These are phyloP conservation scores for Penicillium mononematosum DNA, from an alignment of 495 filamentous ascomycete genomes.

Conservation along the genomic window DNA sequence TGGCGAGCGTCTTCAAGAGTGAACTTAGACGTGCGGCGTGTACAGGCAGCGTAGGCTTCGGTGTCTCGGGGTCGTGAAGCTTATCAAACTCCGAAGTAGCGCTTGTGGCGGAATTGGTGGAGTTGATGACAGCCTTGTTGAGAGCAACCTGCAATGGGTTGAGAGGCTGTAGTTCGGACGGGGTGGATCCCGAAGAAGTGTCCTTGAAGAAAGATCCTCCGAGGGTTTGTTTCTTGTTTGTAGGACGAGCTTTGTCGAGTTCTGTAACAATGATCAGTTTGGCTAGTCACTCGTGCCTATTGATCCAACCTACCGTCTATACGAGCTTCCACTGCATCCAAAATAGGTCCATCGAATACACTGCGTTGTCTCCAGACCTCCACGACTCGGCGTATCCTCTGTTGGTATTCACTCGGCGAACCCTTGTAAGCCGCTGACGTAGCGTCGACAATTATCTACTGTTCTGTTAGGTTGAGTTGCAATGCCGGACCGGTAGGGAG, in stretches of 20 bases:
- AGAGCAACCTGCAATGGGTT: slow-evolving; percentile 69
- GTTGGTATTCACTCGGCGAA: slow-evolving; percentile 75
- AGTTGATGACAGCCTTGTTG: slow-evolving; percentile 63
- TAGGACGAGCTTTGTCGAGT: slow-evolving; percentile 71
- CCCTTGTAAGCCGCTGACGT: slow-evolving; percentile 83
- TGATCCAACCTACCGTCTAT: slow-evolving; percentile 62
- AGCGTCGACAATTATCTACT: slow-evolving; percentile 78
- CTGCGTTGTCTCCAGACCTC: slow-evolving; percentile 87
- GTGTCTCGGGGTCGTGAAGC: slow-evolving; percentile 64
- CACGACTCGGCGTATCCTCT: slow-evolving; percentile 82
- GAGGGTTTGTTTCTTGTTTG: slow-evolving; percentile 61
- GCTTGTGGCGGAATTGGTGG: slow-evolving; percentile 59
- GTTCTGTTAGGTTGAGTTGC: slow-evolving; percentile 23
- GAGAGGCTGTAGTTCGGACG: slow-evolving; percentile 73
- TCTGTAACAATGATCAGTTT: slow-evolving; percentile 48
- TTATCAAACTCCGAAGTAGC: slow-evolving; percentile 82
- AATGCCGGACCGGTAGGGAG: neutral
- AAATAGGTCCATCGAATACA: slow-evolving; percentile 79
- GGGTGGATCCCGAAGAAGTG: slow-evolving; percentile 52
- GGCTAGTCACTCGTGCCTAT: slow-evolving; percentile 7
- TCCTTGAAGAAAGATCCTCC: slow-evolving; percentile 70
- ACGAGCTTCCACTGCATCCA: slow-evolving; percentile 72
- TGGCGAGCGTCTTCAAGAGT: slow-evolving; percentile 81
- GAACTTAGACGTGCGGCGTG: slow-evolving; percentile 87
- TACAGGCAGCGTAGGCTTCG: slow-evolving; percentile 74